Percentiles rank a stretch among this genome's conserved stretches.
These are phyloP conservation scores for Leccinum arenicola DNA, from an alignment of 768 basidiomycete genomes.

Conservation along the genomic window DNA sequence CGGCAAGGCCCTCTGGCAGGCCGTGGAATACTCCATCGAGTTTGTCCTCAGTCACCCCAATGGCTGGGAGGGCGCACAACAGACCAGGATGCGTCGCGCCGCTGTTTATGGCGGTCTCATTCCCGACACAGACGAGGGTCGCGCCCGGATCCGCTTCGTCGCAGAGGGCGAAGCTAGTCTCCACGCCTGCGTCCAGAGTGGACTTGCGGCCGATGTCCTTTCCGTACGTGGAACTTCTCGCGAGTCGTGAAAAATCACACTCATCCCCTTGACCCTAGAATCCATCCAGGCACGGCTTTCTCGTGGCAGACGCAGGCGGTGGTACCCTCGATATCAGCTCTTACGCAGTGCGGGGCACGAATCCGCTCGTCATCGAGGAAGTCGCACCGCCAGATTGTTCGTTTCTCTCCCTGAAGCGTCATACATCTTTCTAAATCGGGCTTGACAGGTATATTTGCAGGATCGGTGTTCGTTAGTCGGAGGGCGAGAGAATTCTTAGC, in stretches of 20 bases:
- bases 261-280: too few species aligned
- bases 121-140: constrained; percentile 70
- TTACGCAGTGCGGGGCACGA: too few species aligned
- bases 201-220: constrained; percentile 76
- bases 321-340: too few species aligned
- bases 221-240: too few species aligned
- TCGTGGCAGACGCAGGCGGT: too few species aligned
- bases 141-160: constrained; percentile 72
- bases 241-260: too few species aligned
- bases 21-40: constrained; percentile 66
- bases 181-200: constrained; percentile 76
- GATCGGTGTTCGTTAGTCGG: constrained; percentile 79
- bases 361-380: constrained; percentile 76
- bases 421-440: constrained; percentile 3
- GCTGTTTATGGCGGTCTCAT: constrained; percentile 72
- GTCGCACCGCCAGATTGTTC: constrained; percentile 82
- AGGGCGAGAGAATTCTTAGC: constrained; percentile 70
- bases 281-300: too few species aligned
- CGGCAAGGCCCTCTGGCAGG: too few species aligned
- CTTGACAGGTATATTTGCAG: constrained; percentile 69
- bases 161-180: constrained; percentile 84
- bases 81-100: constrained; percentile 73
- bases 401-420: constrained; percentile 20
- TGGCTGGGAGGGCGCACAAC: constrained; percentile 77
- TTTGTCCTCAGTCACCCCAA: constrained; percentile 80